Evolutionary conservation across 805 yeast genomes (phyloP), one percentile per base, ranked within the genome.

Genomic region (Soucietia sequanensis): DNA sequence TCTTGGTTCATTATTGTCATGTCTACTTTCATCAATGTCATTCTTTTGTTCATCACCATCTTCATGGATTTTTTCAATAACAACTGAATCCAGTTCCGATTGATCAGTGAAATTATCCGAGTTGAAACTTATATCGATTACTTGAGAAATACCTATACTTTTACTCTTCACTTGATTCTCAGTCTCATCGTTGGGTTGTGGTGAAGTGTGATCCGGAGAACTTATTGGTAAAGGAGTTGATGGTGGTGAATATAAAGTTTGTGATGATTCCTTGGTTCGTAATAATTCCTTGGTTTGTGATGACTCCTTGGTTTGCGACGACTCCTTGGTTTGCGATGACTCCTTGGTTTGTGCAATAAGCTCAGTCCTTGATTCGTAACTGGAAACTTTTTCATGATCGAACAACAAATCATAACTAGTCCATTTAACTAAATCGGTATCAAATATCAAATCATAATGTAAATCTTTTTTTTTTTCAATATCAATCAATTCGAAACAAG

Each of bases 401-500:
- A 56, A 56, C n/a, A 60, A 37, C 13, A 16, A 23, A 6, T 43
- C 43, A 30, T 43, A 47, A 6, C 44, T 30, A 4, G 18, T 27
- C 62, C 60, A 58, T 19, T 42, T 41, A 2, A 50, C 19, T 9
- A 60, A 28, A 28, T 56, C 62, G 5, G 40, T 38, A 5, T 46
- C 48, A 17, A 39, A 44, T n/a, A 43, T 33, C 18, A 54, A 14
- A 10, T 32, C 6, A 47, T 41, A 10, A 41, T 40, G 2, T 41
- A 11, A n/a, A 7, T 11, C 7, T 27, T 34, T 25, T 11, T 22
- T 33, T 27, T 44, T 41, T 14, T 60, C 61, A 15, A 40, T 30
- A 25, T 56, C 61, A 3, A 63, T 53, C 18, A 52, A 33, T 17
- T 56, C 54, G 34, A 56, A 63, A 2, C 48, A 24, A 0, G 70